These are phyloP conservation scores for Paraphaeosphaeria sporulosa DNA, from an alignment of 2,329 filamentous ascomycete genomes.

Conservation along the genomic window DNA sequence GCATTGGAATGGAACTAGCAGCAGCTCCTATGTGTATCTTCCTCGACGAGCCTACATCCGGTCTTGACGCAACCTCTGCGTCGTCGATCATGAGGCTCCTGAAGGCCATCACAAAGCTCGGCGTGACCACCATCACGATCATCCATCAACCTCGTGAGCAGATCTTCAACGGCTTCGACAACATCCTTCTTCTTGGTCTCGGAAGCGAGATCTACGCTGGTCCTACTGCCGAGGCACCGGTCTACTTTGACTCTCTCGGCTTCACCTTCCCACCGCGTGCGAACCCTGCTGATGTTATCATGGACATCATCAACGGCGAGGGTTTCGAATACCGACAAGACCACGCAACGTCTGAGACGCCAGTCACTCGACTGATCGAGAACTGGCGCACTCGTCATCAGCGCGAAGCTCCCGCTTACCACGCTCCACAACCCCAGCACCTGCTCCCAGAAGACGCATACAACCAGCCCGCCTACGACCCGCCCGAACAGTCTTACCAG, in stretches of 20 bases:
- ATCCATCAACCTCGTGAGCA: constrained; percentile 68
- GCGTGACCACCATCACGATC: constrained; percentile 65
- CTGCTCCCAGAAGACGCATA: constrained; percentile 8
- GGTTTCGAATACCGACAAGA: constrained; percentile 59
- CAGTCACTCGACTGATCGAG: constrained; percentile 52
- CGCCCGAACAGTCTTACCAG: constrained; percentile 1
- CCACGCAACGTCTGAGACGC: constrained; percentile 58
- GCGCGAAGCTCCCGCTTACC: constrained; percentile 16
- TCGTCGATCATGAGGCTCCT: constrained; percentile 64
- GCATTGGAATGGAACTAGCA: constrained; percentile 59
- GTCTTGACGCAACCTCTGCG: constrained; percentile 73
- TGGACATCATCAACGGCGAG: constrained; percentile 69
- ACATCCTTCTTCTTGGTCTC: constrained; percentile 62
- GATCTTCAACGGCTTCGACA: constrained; percentile 66
- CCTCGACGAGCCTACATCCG: constrained; percentile 73
- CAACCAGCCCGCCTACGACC: not conserved
- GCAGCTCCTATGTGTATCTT: constrained; percentile 29
- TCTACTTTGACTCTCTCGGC: constrained; percentile 62
- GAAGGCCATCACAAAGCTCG: constrained; percentile 61
- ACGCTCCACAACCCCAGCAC: constrained; percentile 20
- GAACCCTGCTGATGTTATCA: constrained; percentile 66
- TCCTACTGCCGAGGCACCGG: constrained; percentile 51
- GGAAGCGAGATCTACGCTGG: constrained; percentile 66
- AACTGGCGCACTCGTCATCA: constrained; percentile 52
- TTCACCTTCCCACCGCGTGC: constrained; percentile 58